These are phyloP conservation scores for Nemania sp. DNA, from an alignment of 2,329 filamentous ascomycete species.

Conservation along the genomic window DNA sequence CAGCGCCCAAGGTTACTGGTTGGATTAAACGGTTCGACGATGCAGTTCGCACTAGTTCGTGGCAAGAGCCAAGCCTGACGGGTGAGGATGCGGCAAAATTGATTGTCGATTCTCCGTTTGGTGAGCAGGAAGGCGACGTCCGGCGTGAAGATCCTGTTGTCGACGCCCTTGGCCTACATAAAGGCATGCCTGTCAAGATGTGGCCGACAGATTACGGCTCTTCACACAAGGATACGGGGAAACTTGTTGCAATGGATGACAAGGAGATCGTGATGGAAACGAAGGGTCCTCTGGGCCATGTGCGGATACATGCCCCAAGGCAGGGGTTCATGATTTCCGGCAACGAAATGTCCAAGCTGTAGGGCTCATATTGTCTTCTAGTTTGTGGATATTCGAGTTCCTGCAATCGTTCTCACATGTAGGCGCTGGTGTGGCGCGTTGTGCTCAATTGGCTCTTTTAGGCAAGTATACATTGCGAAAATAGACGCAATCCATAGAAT, in stretches of 20 bases:
- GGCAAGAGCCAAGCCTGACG: conserved; percentile 48
- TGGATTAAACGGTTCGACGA: conserved; percentile 66
- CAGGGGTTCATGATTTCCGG: conserved; percentile 57
- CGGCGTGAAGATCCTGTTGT: conserved; percentile 54
- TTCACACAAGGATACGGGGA: conserved; percentile 60
- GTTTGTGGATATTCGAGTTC: neutral
- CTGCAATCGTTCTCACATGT: too few relatives aligned
- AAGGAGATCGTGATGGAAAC: conserved; percentile 63
- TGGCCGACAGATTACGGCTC: conserved; percentile 66
- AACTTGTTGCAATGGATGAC: conserved; percentile 53
- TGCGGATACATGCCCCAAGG: conserved; percentile 65
- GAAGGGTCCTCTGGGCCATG: conserved; percentile 44
- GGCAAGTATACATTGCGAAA: too few relatives aligned
- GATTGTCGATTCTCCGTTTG: conserved; percentile 51
- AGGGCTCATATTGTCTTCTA: neutral
- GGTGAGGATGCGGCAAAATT: conserved; percentile 57
- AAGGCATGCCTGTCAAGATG: conserved; percentile 59
- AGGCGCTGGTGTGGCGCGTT: too few relatives aligned
- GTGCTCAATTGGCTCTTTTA: too few relatives aligned
- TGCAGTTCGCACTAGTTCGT: conserved; percentile 44
- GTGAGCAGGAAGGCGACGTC: conserved; percentile 44
- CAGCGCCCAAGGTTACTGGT: conserved; percentile 63
- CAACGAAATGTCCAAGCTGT: conserved; percentile 36
- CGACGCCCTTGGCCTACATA: conserved; percentile 50
- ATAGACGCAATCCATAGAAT: too few relatives aligned